phyloP scores from a whole-genome alignment of 768 basidiomycete species.

The Grammothele lineata region DNA sequence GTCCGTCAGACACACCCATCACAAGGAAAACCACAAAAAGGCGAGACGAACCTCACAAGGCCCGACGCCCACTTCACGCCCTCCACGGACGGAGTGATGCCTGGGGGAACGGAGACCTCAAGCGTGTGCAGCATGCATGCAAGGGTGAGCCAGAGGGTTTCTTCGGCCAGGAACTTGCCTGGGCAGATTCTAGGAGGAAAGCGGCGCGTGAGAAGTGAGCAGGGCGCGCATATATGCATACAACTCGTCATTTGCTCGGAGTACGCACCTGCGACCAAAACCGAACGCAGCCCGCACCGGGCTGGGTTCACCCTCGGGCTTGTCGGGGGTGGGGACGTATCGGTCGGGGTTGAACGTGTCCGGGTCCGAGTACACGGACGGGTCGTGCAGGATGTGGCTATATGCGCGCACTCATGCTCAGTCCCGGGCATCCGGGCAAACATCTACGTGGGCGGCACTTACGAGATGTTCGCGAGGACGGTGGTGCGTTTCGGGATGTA shows the following conservation, averaged over 20 bases:
- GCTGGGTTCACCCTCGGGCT: no score
- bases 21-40: no score
- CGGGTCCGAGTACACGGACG: constrained; percentile 26
- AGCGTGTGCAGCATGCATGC: not conserved
- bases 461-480: constrained; percentile 17
- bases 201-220: no score
- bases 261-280: not conserved
- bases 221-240: not conserved
- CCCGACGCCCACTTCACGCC: no score
- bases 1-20: no score
- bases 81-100: no score
- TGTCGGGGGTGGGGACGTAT: not conserved
- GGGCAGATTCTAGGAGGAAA: constrained; percentile 2
- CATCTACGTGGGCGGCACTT: constrained; percentile 10
- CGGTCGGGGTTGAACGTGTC: constrained; percentile 2
- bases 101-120: no score
- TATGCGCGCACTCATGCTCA: constrained; percentile 36
- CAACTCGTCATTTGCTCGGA: not conserved
- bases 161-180: constrained; percentile 1
- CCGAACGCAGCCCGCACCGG: not conserved
- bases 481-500: constrained; percentile 28
- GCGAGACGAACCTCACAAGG: no score
- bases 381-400: constrained; percentile 36
- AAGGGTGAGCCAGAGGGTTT: constrained; percentile 1
- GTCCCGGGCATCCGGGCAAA: constrained; percentile 39